phyloP scores from a whole-genome alignment of 2,329 filamentous ascomycete species.

The Fusarium floridanum region DNA sequence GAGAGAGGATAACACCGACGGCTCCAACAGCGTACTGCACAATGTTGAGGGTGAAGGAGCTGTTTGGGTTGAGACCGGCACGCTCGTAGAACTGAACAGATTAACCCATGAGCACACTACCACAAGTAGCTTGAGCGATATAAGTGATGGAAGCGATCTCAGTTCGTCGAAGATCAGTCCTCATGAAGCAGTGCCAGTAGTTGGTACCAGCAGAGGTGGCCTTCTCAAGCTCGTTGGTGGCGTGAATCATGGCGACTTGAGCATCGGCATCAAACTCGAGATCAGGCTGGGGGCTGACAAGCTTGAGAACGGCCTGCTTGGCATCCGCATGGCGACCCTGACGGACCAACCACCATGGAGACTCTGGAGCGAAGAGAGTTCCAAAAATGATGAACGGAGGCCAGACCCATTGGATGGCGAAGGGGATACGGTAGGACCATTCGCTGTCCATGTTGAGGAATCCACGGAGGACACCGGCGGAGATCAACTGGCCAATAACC shows the following conservation, averaged over 20 bases:
- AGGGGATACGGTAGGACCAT: constrained; percentile 63
- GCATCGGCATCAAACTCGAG: constrained; percentile 39
- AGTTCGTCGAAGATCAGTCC: constrained; percentile 59
- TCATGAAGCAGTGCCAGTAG: constrained; percentile 63
- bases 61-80: constrained; percentile 53
- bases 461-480: constrained; percentile 58
- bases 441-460: constrained; percentile 54
- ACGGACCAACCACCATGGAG: constrained; percentile 63
- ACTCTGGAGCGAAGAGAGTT: constrained; percentile 61
- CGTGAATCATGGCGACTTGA: constrained; percentile 37
- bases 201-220: constrained; percentile 54
- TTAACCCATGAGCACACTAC: constrained; percentile 65
- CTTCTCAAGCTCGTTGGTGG: constrained; percentile 61
- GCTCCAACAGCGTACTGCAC: constrained; percentile 59
- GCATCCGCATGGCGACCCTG: constrained; percentile 34
- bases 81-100: constrained; percentile 65
- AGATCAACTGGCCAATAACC: constrained; percentile 62
- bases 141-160: constrained; percentile 61
- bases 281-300: constrained; percentile 44
- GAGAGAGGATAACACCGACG: constrained; percentile 60
- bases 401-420: constrained; percentile 63
- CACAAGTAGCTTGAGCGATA: constrained; percentile 55
- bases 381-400: constrained; percentile 58
- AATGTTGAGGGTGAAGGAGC: constrained; percentile 55
- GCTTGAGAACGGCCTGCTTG: constrained; percentile 29